These are phyloP conservation scores for Plasmodium knowlesi DNA, from an alignment of 169 alveolate species.

Conservation along the genomic window DNA sequence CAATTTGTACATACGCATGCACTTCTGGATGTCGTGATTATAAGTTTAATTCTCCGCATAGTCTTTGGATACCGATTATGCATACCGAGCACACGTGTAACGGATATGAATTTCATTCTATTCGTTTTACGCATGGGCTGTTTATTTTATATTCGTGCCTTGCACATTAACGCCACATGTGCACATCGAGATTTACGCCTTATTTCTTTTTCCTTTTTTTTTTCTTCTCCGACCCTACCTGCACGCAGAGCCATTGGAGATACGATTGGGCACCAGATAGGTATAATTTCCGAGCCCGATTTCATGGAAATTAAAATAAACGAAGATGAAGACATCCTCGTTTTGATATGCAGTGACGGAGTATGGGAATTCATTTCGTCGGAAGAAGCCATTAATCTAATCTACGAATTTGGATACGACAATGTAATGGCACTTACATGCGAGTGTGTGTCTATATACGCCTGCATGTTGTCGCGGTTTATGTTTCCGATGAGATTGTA, in stretches of 20 bases:
- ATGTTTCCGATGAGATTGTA: neutral
- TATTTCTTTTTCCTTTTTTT: neutral
- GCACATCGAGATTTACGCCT: neutral
- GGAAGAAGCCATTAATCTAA: constrained; percentile 86
- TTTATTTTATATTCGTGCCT: too few species aligned
- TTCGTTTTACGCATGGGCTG: neutral
- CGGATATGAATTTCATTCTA: neutral
- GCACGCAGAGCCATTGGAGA: constrained; percentile 77
- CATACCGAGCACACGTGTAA: neutral
- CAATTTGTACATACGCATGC: neutral
- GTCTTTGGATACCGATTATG: neutral
- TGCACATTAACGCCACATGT: neutral
- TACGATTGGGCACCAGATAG: constrained; percentile 71
- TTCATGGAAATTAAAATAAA: constrained; percentile 45
- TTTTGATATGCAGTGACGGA: constrained; percentile 89
- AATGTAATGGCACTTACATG: constrained; percentile 12
- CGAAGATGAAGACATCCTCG: constrained; percentile 79
- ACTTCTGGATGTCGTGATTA: neutral
- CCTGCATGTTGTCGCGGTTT: neutral
- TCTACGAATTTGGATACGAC: constrained; percentile 80
- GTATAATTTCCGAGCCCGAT: constrained; percentile 70
- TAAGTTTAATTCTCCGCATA: neutral
- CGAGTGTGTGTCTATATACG: neutral
- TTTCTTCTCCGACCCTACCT: neutral
- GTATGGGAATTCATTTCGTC: constrained; percentile 90